Conservation (phyloP, 352 stramenopile species). For the Pythium brachiatum region DNA sequence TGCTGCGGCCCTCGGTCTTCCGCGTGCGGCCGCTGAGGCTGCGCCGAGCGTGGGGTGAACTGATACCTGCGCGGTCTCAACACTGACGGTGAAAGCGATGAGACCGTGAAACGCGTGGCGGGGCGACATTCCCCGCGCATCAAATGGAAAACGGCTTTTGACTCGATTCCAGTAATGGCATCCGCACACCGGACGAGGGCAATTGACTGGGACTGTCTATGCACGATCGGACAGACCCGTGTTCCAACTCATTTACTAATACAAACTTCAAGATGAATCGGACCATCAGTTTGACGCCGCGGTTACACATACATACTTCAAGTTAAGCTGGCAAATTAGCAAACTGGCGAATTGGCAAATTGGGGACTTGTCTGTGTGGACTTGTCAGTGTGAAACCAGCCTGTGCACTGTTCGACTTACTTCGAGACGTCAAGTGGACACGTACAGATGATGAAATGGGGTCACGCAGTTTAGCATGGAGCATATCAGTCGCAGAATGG, state of each 20-base stretch:
- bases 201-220: neutral
- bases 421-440: too few relatives aligned
- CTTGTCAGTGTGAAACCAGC: too few relatives aligned
- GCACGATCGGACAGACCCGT: neutral
- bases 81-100: neutral
- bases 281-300: neutral
- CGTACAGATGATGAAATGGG: too few relatives aligned
- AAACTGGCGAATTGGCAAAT: too few relatives aligned
- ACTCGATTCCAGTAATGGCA: neutral
- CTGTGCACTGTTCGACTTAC: too few relatives aligned
- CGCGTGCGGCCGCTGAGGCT: neutral
- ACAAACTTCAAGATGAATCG: conserved; percentile 3
- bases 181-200: neutral
- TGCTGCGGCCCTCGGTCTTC: too few relatives aligned
- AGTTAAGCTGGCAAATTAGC: neutral
- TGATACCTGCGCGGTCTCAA: neutral
- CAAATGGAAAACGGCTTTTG: neutral
- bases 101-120: neutral
- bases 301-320: neutral
- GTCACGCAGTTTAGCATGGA: too few relatives aligned
- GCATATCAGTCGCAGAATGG: too few relatives aligned
- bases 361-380: too few relatives aligned
- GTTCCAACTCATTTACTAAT: neutral
- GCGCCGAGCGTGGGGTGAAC: neutral
- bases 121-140: neutral